phyloP scores from a whole-genome alignment of 495 filamentous ascomycete species.

The Neurospora tetrasperma region DNA sequence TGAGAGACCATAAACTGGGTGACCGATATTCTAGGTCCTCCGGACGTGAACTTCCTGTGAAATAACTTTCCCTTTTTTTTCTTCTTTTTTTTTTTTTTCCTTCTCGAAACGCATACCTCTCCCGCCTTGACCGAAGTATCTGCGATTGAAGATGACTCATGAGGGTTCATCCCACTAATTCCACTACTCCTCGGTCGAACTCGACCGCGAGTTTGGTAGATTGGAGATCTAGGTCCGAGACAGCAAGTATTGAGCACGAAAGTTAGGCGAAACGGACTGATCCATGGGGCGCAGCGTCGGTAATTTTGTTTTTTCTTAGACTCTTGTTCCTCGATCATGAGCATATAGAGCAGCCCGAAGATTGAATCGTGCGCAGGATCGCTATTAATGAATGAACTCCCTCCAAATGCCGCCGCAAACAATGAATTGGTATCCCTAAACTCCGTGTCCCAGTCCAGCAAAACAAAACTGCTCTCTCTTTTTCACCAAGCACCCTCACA shows the following conservation, averaged over 20 bases:
- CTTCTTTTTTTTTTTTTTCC: neutral
- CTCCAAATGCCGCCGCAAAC: neutral
- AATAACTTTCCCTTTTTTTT: neutral
- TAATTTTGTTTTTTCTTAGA: neutral
- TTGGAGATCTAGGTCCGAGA: neutral
- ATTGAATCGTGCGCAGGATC: neutral
- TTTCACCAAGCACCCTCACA: conserved; percentile 4
- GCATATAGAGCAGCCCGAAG: neutral
- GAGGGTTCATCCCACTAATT: neutral
- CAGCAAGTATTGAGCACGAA: neutral
- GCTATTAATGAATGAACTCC: neutral
- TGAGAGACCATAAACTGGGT: neutral
- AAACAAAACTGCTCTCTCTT: conserved; percentile 3
- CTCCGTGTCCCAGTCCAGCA: conserved; percentile 2
- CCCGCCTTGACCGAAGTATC: neutral
- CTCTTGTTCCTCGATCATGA: neutral
- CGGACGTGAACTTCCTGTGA: neutral
- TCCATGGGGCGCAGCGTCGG: neutral
- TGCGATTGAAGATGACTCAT: neutral
- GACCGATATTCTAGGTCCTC: neutral
- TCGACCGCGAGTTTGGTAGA: neutral
- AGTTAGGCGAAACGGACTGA: neutral
- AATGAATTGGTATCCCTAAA: conserved; percentile 7
- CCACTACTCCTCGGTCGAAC: neutral
- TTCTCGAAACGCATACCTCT: neutral